Evolutionary conservation across 1,284 basidiomycete genomes (phyloP), one percentile per base, ranked within the genome.

Genomic region (Coniferiporia weirii): DNA sequence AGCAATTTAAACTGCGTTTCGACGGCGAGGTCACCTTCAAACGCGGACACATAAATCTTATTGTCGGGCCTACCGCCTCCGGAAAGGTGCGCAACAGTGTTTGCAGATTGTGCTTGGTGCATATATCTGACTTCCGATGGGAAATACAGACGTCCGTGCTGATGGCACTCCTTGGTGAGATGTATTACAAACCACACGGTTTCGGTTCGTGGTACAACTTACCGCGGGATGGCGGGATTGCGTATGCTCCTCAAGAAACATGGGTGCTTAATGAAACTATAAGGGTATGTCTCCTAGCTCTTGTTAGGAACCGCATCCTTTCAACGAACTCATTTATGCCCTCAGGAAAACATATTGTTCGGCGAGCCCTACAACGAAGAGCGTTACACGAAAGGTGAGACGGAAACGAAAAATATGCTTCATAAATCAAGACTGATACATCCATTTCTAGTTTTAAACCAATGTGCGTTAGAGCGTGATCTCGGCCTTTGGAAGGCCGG

Each of bases 401-500:
- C 50, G n/a, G n/a, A 17, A 15, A 40, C 43, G 15, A 4, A 19
- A 44, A 36, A n/a, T 40, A 38, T 5, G 34, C 7, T 35, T 49
- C 8, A 8, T n/a, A 46, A 20, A 38, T 7, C n/a, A 2, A 27
- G 12, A 19, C 35, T 54, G 17, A 59, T 20, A 52, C 17, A 10
- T 44, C 52, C 19, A 74, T 76, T 43, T 70, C 70, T 43, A 75
- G 85, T 85, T 20, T 67, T 89, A 15, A 68, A 82, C 38, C 83
- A 84, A 64, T 89, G 87, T 63, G 84, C 76, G 1, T 72, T 91
- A 27, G 77, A 82, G 64, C 77, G 77, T 3, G 88, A 91, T 65
- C 71, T 90, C 4, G 75, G 74, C 27, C 67, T 89, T 17, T 87
- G 89, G 64, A 82, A 87, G 47, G 87, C 87, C 47, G 87, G 88